Base-by-base conservation (phyloP, 1,284 basidiomycete genomes). In the Fomitopsis schrenkii region DNA sequence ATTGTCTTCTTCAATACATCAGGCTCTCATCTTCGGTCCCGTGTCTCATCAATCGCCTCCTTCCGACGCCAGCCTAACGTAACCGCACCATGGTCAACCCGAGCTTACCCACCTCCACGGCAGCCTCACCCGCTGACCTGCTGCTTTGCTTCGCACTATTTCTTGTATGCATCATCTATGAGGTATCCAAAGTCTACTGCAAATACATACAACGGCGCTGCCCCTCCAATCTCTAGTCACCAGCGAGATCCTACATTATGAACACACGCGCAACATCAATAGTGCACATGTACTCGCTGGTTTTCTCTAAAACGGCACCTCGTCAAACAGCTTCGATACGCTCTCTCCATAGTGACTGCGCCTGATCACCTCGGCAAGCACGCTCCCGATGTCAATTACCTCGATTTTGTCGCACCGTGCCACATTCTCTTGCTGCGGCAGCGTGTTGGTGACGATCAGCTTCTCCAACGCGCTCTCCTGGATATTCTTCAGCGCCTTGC, bases 381-480 rank as follows among this genome's bases (percentile, higher is more conserved):
- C 95, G 59, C 92, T 89, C 56, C 92, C 93, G 71, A 99, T 90
- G 80, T 99, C 96, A 67, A 99, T 91, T 67, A 96, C 93, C 80
- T 98, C 95, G 57, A 99, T 88, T 81, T 97, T 98, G 62, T 76
- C 73, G 76, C 96, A 97, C 64, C 75, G 74, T 54, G 79, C 82
- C 72, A 87, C 82, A 77, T 98, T 97, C 67, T 83, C 87, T 63
- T 79, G 69, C 77, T 99, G 97, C 48, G 97, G 97, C 48, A 99
- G 86, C 72, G 97, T 99, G 80, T 99, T 99, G 68, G 97, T 99
- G 68, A 99, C 95, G 61, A 99, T 94, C 72, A 99, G 79, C 82
- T 96, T 97, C 77, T 97, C 94, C 75, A 99, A 78, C 64, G 84
- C 85, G 68, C 91, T 94, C 69, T 82, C 80, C 68, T 83, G 81